Conservation (phyloP, 768 basidiomycete species). For the Amanita polypyramis region DNA sequence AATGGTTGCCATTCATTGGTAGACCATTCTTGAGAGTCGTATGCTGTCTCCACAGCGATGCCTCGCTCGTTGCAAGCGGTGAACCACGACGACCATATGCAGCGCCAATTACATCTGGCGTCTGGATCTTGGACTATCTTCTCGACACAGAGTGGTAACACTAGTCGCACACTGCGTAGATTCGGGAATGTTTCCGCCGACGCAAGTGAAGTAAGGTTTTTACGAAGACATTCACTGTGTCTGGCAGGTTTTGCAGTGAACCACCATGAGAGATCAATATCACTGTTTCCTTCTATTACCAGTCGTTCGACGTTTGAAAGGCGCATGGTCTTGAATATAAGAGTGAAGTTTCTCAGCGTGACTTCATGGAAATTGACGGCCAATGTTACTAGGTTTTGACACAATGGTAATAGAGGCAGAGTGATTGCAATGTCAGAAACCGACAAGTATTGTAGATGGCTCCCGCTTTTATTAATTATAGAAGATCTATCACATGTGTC, state of each 20-base stretch:
- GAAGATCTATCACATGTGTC: conserved; percentile 3
- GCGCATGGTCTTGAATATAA: conserved; percentile 1
- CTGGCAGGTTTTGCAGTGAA: background rate
- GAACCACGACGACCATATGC: conserved; percentile 4
- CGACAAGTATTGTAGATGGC: conserved; percentile 10
- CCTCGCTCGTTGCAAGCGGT: background rate
- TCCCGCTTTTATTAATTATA: background rate
- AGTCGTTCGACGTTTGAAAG: background rate
- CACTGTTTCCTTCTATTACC: conserved; percentile 5
- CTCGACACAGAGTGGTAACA: conserved; percentile 3
- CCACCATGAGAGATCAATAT: conserved; percentile 4
- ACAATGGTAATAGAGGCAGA: conserved; percentile 5
- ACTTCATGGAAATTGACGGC: conserved; percentile 9
- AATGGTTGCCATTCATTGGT: conserved; percentile 2
- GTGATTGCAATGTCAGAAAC: background rate
- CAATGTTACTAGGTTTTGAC: conserved; percentile 10
- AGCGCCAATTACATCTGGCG: background rate
- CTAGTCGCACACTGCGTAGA: background rate
- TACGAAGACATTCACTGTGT: background rate
- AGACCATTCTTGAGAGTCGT: conserved; percentile 2
- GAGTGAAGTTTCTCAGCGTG: background rate
- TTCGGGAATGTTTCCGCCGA: conserved; percentile 2
- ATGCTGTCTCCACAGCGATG: conserved; percentile 3
- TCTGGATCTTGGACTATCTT: background rate
- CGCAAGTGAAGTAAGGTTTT: conserved; percentile 1